A percentile compares a stretch with the other conserved stretches of the same genome.
These are phyloP conservation scores for Diospyros lotus DNA, from an alignment of 148 eudicot genomes.

Conservation along the genomic window DNA sequence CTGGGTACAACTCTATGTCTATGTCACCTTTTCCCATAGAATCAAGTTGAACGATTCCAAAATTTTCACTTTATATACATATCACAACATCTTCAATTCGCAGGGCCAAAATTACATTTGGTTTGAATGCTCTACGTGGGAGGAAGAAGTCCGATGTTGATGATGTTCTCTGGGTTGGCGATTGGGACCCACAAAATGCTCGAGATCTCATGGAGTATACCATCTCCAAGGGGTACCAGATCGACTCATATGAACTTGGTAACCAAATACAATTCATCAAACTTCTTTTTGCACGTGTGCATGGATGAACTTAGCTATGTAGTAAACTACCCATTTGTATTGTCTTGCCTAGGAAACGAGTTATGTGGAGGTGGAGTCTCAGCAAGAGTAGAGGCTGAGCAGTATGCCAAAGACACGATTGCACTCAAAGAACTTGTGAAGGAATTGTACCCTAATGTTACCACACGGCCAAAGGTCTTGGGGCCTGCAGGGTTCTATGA, in stretches of 20 bases:
- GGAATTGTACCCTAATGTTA: conserved; percentile 25
- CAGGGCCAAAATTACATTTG: conserved; percentile 49
- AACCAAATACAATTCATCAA: neutral
- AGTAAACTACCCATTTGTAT: too few relatives aligned
- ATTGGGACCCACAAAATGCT: conserved; percentile 45
- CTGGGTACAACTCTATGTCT: conserved; percentile 22
- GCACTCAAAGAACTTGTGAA: conserved; percentile 33
- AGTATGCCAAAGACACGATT: conserved; percentile 43
- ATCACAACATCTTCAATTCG: neutral
- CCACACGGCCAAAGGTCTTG: conserved; percentile 35
- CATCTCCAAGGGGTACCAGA: conserved; percentile 45
- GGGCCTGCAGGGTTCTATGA: conserved; percentile 62
- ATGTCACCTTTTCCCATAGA: too few relatives aligned
- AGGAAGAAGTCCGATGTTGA: conserved; percentile 18
- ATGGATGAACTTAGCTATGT: too few relatives aligned
- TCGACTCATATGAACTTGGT: conserved; percentile 59
- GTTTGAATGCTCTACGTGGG: conserved; percentile 49
- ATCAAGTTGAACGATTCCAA: too few relatives aligned
- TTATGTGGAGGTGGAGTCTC: conserved; percentile 47
- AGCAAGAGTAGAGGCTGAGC: conserved; percentile 34
- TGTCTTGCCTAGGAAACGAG: conserved; percentile 45
- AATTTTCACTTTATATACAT: neutral
- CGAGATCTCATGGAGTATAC: conserved; percentile 45
- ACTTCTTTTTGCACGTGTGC: too few relatives aligned
- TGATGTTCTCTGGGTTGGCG: conserved; percentile 31